Percentiles rank a stretch among this genome's conserved stretches.
Conservation (phyloP, 192 early-diverging fungal species). For the Tieghemiomyces parasiticus region DNA sequence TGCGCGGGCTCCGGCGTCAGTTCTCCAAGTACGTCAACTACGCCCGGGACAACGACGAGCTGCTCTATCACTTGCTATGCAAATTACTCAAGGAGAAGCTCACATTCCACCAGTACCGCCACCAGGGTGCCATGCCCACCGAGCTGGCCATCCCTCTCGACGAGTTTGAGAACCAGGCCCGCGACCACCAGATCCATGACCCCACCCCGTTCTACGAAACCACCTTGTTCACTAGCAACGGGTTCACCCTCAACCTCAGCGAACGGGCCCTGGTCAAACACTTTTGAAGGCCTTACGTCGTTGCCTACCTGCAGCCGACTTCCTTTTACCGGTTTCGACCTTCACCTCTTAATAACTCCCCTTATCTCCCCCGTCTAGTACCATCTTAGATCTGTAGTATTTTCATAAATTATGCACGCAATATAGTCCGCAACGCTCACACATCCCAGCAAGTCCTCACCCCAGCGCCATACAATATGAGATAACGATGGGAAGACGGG, state of each 20-base stretch:
- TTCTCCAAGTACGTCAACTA: conserved; percentile 76
- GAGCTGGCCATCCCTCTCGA: conserved; percentile 41
- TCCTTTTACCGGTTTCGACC: no score
- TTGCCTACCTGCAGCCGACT: no score
- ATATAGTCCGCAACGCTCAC: no score
- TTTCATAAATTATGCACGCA: no score
- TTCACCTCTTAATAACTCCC: no score
- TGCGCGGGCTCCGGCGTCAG: conserved; percentile 60
- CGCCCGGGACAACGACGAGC: conserved; percentile 64
- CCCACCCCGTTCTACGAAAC: conserved; percentile 41
- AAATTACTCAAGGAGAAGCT: conserved; percentile 60
- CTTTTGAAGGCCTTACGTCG: no score
- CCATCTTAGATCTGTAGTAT: no score
- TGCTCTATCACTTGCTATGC: conserved; percentile 59
- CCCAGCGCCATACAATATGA: no score
- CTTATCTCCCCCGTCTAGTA: no score
- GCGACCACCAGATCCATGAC: conserved; percentile 47
- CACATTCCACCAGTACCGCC: conserved; percentile 49
- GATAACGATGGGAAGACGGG: no score
- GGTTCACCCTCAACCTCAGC: conserved; percentile 22
- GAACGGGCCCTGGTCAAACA: conserved; percentile 1
- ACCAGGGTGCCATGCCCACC: conserved; percentile 34
- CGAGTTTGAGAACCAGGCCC: conserved; percentile 43
- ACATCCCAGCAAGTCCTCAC: no score
- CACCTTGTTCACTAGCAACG: conserved; percentile 27